Evolutionary conservation across 2,329 filamentous ascomycete species (phyloP).

Genomic region (Dothideomycetes sp.): DNA sequence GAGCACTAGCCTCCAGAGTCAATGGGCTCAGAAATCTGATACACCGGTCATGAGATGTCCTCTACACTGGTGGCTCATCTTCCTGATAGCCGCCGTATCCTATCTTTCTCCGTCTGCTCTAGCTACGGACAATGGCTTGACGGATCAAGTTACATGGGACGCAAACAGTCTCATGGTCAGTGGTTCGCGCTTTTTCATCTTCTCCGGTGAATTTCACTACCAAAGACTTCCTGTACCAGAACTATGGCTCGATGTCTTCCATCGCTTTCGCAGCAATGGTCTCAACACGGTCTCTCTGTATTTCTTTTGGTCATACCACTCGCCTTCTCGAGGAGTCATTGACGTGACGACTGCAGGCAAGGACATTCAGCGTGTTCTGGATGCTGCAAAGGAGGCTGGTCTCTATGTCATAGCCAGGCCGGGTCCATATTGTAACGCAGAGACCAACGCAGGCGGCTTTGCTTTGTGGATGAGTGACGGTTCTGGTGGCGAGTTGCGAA

Average conservation of each 20-base stretch:
- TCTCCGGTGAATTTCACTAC: constrained; percentile 47
- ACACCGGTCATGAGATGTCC: no score
- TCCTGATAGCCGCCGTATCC: no score
- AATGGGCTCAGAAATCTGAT: no score
- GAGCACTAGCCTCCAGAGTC: no score
- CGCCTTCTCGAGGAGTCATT: constrained; percentile 17
- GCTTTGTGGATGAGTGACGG: constrained; percentile 54
- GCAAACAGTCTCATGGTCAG: constrained; percentile 46
- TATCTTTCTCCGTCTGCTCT: not conserved
- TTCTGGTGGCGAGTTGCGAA: constrained; percentile 44
- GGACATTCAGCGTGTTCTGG: constrained; percentile 43
- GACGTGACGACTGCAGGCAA: constrained; percentile 47
- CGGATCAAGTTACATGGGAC: constrained; percentile 44
- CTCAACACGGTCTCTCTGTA: constrained; percentile 35
- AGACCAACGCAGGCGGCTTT: constrained; percentile 52
- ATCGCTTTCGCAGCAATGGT: constrained; percentile 44
- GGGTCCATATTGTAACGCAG: constrained; percentile 56
- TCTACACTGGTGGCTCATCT: no score
- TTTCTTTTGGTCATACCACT: constrained; percentile 24
- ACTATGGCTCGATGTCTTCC: constrained; percentile 42
- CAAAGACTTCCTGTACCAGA: constrained; percentile 43
- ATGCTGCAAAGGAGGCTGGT: constrained; percentile 45
- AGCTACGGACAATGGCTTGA: constrained; percentile 19
- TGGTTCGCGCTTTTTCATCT: constrained; percentile 43
- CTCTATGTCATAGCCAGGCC: constrained; percentile 31